Conservation (phyloP, 768 basidiomycete genomes). For the Mycena metata region DNA sequence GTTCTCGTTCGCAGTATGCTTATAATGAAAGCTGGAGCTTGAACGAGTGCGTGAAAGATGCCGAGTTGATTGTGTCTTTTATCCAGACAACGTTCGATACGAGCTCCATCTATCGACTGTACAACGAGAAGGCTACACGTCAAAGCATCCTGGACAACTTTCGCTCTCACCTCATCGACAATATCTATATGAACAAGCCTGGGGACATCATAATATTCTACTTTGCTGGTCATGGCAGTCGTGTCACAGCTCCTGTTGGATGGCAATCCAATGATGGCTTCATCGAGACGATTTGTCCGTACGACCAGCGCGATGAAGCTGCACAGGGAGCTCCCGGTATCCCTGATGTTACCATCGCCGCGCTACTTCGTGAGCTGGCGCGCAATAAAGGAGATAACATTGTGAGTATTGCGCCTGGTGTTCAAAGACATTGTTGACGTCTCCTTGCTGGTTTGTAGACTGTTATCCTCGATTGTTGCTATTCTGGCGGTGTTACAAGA, state of each 20-base stretch:
- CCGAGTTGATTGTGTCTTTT: slow-evolving; percentile 6
- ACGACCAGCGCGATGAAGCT: slow-evolving; percentile 19
- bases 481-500: slow-evolving; percentile 23
- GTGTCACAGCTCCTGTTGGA: slow-evolving; percentile 20
- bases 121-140: slow-evolving; percentile 10
- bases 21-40: slow-evolving; percentile 5
- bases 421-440: too few species aligned
- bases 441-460: too few species aligned
- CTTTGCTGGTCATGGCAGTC: slow-evolving; percentile 15
- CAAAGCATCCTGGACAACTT: slow-evolving; percentile 17
- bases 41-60: slow-evolving; percentile 20
- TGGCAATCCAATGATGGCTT: slow-evolving; percentile 12
- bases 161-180: too few species aligned
- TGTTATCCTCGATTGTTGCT: too few species aligned
- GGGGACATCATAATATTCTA: slow-evolving; percentile 14
- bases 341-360: slow-evolving; percentile 18
- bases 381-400: too few species aligned
- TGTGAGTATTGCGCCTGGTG: too few species aligned
- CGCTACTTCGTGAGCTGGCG: too few species aligned
- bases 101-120: slow-evolving; percentile 1
- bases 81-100: slow-evolving; percentile 9
- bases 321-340: slow-evolving; percentile 19
- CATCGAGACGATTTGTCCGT: slow-evolving; percentile 21
- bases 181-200: slow-evolving; percentile 6
- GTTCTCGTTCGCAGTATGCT: slow-evolving; percentile 12